Evolutionary conservation across 371 early-diverging fungal genomes (phyloP), one percentile per base, ranked within the genome.

Genomic region (Vairimorpha necatrix): DNA sequence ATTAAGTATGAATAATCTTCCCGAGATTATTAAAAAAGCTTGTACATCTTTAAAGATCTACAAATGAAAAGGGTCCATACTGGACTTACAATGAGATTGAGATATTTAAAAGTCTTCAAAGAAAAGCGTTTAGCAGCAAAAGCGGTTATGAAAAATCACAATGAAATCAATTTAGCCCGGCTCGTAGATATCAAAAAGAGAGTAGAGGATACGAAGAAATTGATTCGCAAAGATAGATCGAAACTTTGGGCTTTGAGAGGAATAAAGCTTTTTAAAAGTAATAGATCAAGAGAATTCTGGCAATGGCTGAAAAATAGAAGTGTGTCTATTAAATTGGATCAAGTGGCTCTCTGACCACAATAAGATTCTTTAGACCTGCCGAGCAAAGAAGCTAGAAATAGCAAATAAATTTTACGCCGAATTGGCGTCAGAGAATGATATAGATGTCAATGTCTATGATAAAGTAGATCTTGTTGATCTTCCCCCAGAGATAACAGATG

Each of bases 201-300:
- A 50, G 50, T 22, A 50, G 50, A n/a, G 22, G 4, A 11, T 4
- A 50, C 50, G 14, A 50, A 50, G 50, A 50, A 50, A n/a, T 50
- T 13, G 22, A 50, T 50, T 50, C 50, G 50, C 4, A 50, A 50
- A 50, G 50, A 50, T 4, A 50, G 50, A 50, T 50, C n/a, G 4
- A 50, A 50, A 50, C n/a, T 50, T 4, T 50, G 6, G 50, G 50
- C 50, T 50, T n/a, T 50, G 4, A 50, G 50, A 50, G 50, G n/a
- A 6, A 3, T 50, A 6, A 50, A 50, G 22, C 50, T 50, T 22
- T 50, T 50, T 50, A 50, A 50, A 22, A n/a, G 11, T 11, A 50
- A 50, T 50, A 13, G 50, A 50, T 50, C 50, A 50, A 50, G 50
- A 50, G 50, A 50, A n/a, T 50, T 50, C n/a, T 50, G 50, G n/a